A percentile compares a stretch with the other conserved stretches of the same genome.
Conservation (phyloP, 2,329 filamentous ascomycete genomes). For the Davidsoniella eucalypti region DNA sequence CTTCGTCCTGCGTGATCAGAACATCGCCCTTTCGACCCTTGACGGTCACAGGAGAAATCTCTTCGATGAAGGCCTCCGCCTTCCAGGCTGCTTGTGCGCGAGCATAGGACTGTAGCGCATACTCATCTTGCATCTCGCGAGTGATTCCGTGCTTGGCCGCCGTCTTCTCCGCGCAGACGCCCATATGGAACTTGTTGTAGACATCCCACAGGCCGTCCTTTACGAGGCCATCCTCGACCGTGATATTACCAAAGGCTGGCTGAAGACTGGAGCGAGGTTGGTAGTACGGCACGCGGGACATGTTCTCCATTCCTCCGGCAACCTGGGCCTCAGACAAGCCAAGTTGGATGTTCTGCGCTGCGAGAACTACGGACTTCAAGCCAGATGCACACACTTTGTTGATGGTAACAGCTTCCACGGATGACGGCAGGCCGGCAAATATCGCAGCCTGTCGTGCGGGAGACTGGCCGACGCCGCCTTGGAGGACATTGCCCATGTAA, state of each 20-base stretch:
- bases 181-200: constrained; percentile 96
- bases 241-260: constrained; percentile 73
- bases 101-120: constrained; percentile 77
- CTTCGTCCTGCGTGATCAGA: constrained; percentile 69
- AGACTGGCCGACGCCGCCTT: constrained; percentile 69
- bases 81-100: constrained; percentile 84
- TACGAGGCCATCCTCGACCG: constrained; percentile 79
- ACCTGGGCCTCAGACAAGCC: constrained; percentile 77
- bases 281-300: constrained; percentile 89
- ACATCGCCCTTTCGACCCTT: constrained; percentile 70
- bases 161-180: constrained; percentile 86
- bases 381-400: constrained; percentile 98
- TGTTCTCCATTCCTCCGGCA: constrained; percentile 95
- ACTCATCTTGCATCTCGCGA: constrained; percentile 76
- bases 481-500: constrained; percentile 94
- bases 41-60: constrained; percentile 77
- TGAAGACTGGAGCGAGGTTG: constrained; percentile 65
- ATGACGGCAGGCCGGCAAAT: constrained; percentile 69
- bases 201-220: constrained; percentile 94
- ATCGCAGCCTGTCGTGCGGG: constrained; percentile 83
- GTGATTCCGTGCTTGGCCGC: constrained; percentile 73
- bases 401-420: constrained; percentile 75
- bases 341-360: constrained; percentile 87
- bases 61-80: constrained; percentile 65
- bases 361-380: constrained; percentile 77